Conservation (phyloP, 345 rosid genomes). For the Ceriops tagal region DNA sequence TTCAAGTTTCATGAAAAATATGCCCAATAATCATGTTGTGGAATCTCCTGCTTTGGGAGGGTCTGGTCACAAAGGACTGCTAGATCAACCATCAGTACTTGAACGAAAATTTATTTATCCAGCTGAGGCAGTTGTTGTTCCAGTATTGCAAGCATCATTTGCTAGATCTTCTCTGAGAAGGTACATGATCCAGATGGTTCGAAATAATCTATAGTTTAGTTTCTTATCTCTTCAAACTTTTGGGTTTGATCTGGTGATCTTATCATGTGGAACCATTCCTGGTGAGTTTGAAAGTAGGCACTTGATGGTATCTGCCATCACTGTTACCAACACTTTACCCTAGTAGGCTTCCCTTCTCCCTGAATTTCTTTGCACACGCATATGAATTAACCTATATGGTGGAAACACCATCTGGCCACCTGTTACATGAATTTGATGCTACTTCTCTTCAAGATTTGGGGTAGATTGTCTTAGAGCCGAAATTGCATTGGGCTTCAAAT, state of each 20-base stretch:
- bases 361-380: not conserved
- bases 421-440: not conserved
- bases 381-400: slow-evolving; percentile 7
- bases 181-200: slow-evolving; percentile 27
- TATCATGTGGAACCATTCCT: not conserved
- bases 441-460: not conserved
- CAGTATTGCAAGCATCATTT: slow-evolving; percentile 72
- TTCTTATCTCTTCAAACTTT: not conserved
- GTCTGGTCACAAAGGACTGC: slow-evolving; percentile 50
- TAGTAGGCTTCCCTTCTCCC: not conserved
- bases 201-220: not conserved
- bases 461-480: not conserved
- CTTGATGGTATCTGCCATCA: not conserved
- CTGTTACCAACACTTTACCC: not conserved
- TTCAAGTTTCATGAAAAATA: slow-evolving; percentile 38
- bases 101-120: slow-evolving; percentile 84
- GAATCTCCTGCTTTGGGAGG: slow-evolving; percentile 59
- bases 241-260: not conserved
- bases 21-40: slow-evolving; percentile 51
- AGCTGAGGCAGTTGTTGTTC: slow-evolving; percentile 86
- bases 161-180: slow-evolving; percentile 88
- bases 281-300: not conserved
- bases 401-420: not conserved
- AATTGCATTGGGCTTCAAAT: not conserved
- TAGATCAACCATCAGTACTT: slow-evolving; percentile 35